These are phyloP conservation scores for Malassezia equina DNA, from an alignment of 1,284 basidiomycete species.

Conservation along the genomic window DNA sequence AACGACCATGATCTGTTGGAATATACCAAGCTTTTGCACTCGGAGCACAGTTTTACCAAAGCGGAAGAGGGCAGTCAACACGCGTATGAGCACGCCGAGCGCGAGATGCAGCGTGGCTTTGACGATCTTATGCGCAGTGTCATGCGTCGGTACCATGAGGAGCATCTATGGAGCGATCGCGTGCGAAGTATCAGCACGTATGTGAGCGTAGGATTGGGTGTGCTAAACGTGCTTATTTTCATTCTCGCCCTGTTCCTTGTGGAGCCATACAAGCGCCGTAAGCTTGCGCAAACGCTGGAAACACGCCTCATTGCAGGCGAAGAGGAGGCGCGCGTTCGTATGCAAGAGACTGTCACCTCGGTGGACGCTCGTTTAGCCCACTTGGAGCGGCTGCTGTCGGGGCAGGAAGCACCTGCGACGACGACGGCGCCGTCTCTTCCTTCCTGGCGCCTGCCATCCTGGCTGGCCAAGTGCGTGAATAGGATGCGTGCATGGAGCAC, in stretches of 20 bases:
- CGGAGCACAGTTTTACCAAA: constrained; percentile 30
- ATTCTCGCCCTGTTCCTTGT: constrained; percentile 40
- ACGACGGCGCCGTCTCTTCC: not conserved
- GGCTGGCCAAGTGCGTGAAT: not conserved
- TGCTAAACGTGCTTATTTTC: constrained; percentile 40
- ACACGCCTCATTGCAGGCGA: constrained; percentile 30
- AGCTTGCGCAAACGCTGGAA: constrained; percentile 42
- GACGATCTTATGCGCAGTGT: constrained; percentile 39
- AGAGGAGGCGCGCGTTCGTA: constrained; percentile 18
- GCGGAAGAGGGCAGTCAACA: constrained; percentile 26
- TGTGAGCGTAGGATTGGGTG: constrained; percentile 32
- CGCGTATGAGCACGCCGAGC: constrained; percentile 27
- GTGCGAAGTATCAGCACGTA: constrained; percentile 34
- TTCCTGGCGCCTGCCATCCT: not conserved
- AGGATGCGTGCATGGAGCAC: not conserved
- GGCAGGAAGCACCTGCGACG: not conserved
- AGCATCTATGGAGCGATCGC: constrained; percentile 43
- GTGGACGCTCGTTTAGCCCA: constrained; percentile 20
- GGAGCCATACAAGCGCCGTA: constrained; percentile 46
- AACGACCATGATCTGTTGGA: constrained; percentile 29
- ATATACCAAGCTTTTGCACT: constrained; percentile 36
- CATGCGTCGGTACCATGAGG: constrained; percentile 42
- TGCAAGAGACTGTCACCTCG: constrained; percentile 20
- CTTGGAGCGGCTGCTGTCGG: not conserved
- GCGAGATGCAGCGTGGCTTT: constrained; percentile 26